phyloP scores from a whole-genome alignment of 352 stramenopile species.

The Lagenidium sp. region DNA sequence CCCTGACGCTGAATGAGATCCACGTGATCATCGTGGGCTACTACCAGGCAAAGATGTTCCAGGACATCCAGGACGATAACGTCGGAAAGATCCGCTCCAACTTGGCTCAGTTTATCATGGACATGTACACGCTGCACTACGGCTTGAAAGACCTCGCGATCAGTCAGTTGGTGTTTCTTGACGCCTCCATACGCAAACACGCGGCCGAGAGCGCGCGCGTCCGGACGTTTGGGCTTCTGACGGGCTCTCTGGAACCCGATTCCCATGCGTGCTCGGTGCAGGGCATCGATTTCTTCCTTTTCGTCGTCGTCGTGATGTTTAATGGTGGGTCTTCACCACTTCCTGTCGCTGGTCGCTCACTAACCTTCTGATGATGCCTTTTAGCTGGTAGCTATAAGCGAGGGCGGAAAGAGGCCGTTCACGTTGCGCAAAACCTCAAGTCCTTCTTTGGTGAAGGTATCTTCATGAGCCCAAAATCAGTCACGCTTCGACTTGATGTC shows the following conservation, averaged over 20 bases:
- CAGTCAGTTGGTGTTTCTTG: constrained; percentile 71
- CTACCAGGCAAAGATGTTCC: constrained; percentile 78
- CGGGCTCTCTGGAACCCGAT: constrained; percentile 61
- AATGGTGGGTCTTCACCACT: constrained; percentile 31
- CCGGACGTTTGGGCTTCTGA: constrained; percentile 56
- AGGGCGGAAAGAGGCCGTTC: constrained; percentile 48
- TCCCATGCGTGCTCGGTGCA: constrained; percentile 67
- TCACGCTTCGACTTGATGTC: constrained; percentile 45
- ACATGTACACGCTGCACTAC: constrained; percentile 79
- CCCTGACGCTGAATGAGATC: constrained; percentile 59
- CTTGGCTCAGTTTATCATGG: constrained; percentile 73
- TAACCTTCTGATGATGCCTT: constrained; percentile 1
- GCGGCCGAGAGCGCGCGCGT: constrained; percentile 60
- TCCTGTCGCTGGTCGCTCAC: constrained; percentile 1
- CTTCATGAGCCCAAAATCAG: constrained; percentile 37
- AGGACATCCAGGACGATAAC: constrained; percentile 64
- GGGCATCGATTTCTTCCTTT: constrained; percentile 67
- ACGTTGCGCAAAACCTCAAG: constrained; percentile 64
- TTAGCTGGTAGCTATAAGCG: constrained; percentile 62
- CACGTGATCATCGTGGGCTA: constrained; percentile 67
- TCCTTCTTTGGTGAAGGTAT: constrained; percentile 61
- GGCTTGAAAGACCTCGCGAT: constrained; percentile 71
- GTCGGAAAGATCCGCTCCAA: constrained; percentile 40
- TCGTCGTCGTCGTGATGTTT: constrained; percentile 70
- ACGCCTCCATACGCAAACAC: constrained; percentile 62